These are phyloP conservation scores for Hymenoscyphus repandus DNA, from an alignment of 2,329 filamentous ascomycete species.

Conservation along the genomic window DNA sequence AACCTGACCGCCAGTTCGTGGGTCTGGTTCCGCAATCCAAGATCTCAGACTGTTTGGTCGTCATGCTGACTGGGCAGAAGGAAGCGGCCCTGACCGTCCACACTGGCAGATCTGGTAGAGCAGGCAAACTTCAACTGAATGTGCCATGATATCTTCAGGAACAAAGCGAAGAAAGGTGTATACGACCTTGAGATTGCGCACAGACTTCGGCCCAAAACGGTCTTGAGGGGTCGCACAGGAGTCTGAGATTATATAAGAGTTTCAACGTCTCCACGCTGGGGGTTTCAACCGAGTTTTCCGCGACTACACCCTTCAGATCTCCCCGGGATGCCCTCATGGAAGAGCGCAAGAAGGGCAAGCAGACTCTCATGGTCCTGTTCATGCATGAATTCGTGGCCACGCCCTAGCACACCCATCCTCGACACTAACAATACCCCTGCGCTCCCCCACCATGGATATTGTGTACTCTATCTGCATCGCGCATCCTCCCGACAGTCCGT, in stretches of 20 bases:
- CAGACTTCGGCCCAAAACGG: constrained; percentile 30
- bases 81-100: no score
- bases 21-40: constrained; percentile 18
- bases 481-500: constrained; percentile 31
- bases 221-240: constrained; percentile 27
- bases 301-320: constrained; percentile 12
- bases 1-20: constrained; percentile 32
- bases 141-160: constrained; percentile 15
- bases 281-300: constrained; percentile 29
- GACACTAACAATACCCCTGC: constrained; percentile 26
- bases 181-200: constrained; percentile 27
- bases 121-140: constrained; percentile 22
- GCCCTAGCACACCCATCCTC: constrained; percentile 20
- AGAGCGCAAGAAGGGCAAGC: constrained; percentile 21
- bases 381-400: constrained; percentile 34
- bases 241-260: constrained; percentile 30
- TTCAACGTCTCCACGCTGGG: constrained; percentile 25
- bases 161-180: constrained; percentile 17
- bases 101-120: not conserved
- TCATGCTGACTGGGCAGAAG: constrained; percentile 18
- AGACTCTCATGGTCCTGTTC: constrained; percentile 28
- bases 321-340: constrained; percentile 8
- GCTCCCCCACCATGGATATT: constrained; percentile 25
- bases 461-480: constrained; percentile 29
- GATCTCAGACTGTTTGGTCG: constrained; percentile 22